Evolutionary conservation across 768 basidiomycete species (phyloP), one percentile per base, ranked within the genome.

Genomic region (Boletus vinaceobasis): DNA sequence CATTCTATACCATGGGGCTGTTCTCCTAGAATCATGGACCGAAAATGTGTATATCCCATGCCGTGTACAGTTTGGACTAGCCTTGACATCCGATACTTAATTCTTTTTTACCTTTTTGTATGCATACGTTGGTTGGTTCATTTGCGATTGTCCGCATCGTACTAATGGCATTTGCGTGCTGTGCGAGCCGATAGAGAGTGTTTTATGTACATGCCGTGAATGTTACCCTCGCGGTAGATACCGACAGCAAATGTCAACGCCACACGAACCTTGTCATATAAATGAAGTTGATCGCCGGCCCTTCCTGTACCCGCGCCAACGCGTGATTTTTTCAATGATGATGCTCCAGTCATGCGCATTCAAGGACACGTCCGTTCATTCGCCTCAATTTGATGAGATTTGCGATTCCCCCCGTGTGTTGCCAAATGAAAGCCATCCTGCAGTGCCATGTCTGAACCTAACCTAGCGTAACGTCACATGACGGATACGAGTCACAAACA

Each of bases 221-320:
- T 11, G 58, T n/a, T 48, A 32, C 46, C 50, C 40, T 21, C 43
- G 38, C 64, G 65, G 66, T 39, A 57, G 37, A 52, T 50, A 43
- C 56, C 64, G 61, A 50, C 57, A 55, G 65, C 43, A 47, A 65
- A 40, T 52, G 60, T 48, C 46, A 48, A 57, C 65, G 67, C 69
- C 69, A 64, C 67, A 58, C 40, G 55, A 60, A 67, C 63, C 53
- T 67, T 68, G 63, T 43, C 68, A 54, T 54, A 55, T 55, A 59
- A 48, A 48, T 43, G 26, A 48, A 37, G 43, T 26, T 26, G 60
- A 62, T 61, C 59, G 55, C 63, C 65, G 53, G 31, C 40, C 52
- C 47, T 52, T 58, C 37, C 56, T 51, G 39, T 60, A 38, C 52
- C 50, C n/a, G 44, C 29, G 23, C 13, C 39, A 23, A 40, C 39